Evolutionary conservation across 495 filamentous ascomycete genomes (phyloP).

Genomic region (Penicillium macrosclerotiorum): DNA sequence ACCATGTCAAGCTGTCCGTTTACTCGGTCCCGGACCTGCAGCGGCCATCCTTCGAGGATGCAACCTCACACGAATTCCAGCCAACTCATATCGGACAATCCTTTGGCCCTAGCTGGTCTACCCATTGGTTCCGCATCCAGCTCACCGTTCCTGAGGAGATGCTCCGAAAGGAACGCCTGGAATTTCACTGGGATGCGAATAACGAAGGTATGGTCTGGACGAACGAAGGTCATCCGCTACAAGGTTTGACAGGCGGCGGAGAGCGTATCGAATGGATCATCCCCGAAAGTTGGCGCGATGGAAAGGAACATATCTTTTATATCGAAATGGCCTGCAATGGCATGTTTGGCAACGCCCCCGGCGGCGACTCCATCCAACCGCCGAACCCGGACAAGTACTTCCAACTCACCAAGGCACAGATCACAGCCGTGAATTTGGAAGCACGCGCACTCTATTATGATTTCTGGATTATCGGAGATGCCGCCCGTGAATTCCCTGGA

Average conservation of each 20-base stretch:
- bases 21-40: slow-evolving; percentile 78
- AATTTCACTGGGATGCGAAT: slow-evolving; percentile 93
- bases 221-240: slow-evolving; percentile 81
- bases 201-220: slow-evolving; percentile 92
- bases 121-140: slow-evolving; percentile 92
- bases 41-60: slow-evolving; percentile 87
- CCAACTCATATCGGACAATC: slow-evolving; percentile 70
- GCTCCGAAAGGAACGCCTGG: slow-evolving; percentile 69
- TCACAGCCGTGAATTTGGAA: slow-evolving; percentile 83
- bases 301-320: slow-evolving; percentile 83
- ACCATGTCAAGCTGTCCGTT: slow-evolving; percentile 80
- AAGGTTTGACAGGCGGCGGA: slow-evolving; percentile 89
- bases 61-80: slow-evolving; percentile 74
- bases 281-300: slow-evolving; percentile 74
- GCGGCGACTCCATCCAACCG: slow-evolving; percentile 85
- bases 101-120: slow-evolving; percentile 95
- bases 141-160: slow-evolving; percentile 74
- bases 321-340: slow-evolving; percentile 98
- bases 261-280: slow-evolving; percentile 90
- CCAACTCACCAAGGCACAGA: slow-evolving; percentile 72
- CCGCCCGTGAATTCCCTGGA: slow-evolving; percentile 73
- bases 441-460: slow-evolving; percentile 83
- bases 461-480: slow-evolving; percentile 93
- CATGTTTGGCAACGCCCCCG: slow-evolving; percentile 93
- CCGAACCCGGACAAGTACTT: slow-evolving; percentile 80